Conservation (phyloP, 352 stramenopile species). For the Thalassiosira livingstoniorum region DNA sequence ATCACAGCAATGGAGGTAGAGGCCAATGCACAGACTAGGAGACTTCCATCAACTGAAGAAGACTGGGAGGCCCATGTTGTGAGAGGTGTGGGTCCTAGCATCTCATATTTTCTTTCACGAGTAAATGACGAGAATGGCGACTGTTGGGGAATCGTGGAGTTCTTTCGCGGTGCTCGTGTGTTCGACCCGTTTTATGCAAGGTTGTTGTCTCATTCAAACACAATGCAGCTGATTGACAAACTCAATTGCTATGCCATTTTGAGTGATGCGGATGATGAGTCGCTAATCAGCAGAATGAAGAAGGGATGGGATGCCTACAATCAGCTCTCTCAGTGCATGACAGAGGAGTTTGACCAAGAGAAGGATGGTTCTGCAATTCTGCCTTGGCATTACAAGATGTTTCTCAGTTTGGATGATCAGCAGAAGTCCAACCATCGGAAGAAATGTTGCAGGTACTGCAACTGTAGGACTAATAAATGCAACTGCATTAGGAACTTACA, state of each 20-base stretch:
- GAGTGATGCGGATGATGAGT: not conserved
- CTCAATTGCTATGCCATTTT: slow-evolving; percentile 3
- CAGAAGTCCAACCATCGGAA: no score
- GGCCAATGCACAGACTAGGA: no score
- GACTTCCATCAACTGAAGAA: no score
- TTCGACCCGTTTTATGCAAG: slow-evolving; percentile 1
- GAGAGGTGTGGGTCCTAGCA: no score
- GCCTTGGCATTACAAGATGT: slow-evolving; percentile 5
- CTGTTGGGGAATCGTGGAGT: not conserved
- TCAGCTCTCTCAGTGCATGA: not conserved
- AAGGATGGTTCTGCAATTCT: not conserved
- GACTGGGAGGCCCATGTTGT: no score
- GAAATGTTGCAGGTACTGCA: no score
- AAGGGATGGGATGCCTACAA: not conserved
- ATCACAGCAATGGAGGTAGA: no score
- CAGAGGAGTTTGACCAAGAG: not conserved
- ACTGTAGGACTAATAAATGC: no score
- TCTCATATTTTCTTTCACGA: no score
- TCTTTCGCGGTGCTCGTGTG: not conserved
- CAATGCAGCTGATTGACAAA: not conserved
- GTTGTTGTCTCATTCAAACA: not conserved
- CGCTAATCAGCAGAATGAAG: not conserved
- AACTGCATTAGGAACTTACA: not conserved
- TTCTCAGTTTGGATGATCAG: not conserved
- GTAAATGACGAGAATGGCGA: not conserved